Conservation (phyloP, 1,284 basidiomycete genomes). For the Cutaneotrichosporon dermatis region DNA sequence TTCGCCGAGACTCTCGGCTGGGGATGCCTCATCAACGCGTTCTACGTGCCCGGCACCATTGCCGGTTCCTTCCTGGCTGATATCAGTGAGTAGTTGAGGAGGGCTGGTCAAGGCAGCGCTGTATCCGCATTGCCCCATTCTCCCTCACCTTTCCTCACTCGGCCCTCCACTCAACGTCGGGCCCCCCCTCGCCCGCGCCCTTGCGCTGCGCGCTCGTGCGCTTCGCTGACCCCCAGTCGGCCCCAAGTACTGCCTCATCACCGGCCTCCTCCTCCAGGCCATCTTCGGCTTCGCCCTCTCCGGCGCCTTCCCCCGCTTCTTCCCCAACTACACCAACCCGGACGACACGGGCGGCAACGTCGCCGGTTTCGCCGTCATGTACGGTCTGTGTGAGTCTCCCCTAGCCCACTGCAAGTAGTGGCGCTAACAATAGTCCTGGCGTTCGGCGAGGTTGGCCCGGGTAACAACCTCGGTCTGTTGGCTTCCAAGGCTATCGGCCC, state of each 20-base stretch:
- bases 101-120: no score
- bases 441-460: constrained; percentile 66
- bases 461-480: constrained; percentile 73
- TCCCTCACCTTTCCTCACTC: no score
- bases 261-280: constrained; percentile 65
- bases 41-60: constrained; percentile 48
- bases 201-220: no score
- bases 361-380: constrained; percentile 76
- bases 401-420: no score
- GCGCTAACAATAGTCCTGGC: constrained; percentile 55
- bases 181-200: no score
- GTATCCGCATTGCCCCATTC: no score
- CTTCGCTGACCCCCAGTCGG: constrained; percentile 20
- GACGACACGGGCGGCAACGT: constrained; percentile 41
- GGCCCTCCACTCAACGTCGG: no score
- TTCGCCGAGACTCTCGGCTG: constrained; percentile 42
- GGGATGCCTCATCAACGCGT: constrained; percentile 49
- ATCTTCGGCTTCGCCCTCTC: constrained; percentile 83
- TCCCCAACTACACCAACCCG: background rate
- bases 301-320: constrained; percentile 59
- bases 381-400: constrained; percentile 66
- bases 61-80: constrained; percentile 38
- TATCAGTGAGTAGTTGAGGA: constrained; percentile 5
- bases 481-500: constrained; percentile 71
- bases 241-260: constrained; percentile 63